Evolutionary conservation across 768 basidiomycete species (phyloP), one percentile per base, ranked within the genome.

Genomic region (Phallus indusiatus): DNA sequence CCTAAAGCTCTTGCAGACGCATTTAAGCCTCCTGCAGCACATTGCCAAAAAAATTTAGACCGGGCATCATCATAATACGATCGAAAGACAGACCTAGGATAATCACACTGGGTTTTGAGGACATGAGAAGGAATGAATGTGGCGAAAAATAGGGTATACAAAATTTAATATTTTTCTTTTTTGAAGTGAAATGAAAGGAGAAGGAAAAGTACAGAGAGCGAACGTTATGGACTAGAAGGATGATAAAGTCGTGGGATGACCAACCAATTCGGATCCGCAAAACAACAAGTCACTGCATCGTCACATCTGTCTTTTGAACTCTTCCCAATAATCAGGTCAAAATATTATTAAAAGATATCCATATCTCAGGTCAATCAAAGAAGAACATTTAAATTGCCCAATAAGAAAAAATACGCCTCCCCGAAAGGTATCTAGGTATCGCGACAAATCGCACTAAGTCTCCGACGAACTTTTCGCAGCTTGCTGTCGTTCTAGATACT

Each of bases 1-100:
- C 86, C 85, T 55, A 93, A 80, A 53, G 84, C 77, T 54, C 90
- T 80, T 9, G 90, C 83, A 68, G 76, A 86, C 56, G 86, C 88
- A 73, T 90, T 90, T 63, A 91, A 72, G 55, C 90, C 90, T 63
- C 90, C 90, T 92, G 63, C 14, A 55, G 21, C 6, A 47, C 37
- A 42, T 4, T 17, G 18, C 16, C 28, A 47, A 42, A 10, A 54
- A 60, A 42, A 28, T 33, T 42, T 46, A 56, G 17, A 58, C 42
- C 54, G 47, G 42, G 42, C 42, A 42, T 14, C 36, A 37, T 37
- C 42, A 42, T 5, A 42, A 49, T 58, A 33, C 35, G 48, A 59
- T 33, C 17, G 22, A 16, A 54, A 42, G 7, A 71, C 82, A 62
- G 61, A 90, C 90, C 90, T 64, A 90, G 85, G 64, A 92, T 84